Evolutionary conservation across 768 basidiomycete species (phyloP).

Genomic region (Podaxis sp.): DNA sequence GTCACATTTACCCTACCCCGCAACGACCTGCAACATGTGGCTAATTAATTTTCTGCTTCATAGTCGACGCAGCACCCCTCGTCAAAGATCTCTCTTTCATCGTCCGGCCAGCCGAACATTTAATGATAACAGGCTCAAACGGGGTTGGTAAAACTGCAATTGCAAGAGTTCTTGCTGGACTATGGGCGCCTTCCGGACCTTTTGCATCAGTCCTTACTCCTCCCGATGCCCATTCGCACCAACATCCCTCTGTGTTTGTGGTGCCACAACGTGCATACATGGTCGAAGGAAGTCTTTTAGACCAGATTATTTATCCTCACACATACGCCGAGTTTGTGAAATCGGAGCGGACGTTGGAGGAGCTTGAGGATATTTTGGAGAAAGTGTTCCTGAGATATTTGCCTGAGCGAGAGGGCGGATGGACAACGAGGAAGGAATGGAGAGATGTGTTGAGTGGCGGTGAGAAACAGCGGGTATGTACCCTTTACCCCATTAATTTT

Average conservation of each 20-base stretch:
- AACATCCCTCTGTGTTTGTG: slow-evolving; percentile 64
- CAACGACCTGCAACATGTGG: neutral
- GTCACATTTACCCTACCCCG: neutral
- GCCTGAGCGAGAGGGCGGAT: slow-evolving; percentile 84
- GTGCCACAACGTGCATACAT: slow-evolving; percentile 94
- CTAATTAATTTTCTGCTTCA: neutral
- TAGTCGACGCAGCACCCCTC: slow-evolving; percentile 32
- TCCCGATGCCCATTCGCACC: slow-evolving; percentile 22
- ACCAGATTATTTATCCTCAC: slow-evolving; percentile 94
- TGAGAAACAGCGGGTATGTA: slow-evolving; percentile 77
- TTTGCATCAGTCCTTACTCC: slow-evolving; percentile 17
- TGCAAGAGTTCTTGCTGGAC: slow-evolving; percentile 81
- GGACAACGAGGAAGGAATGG: slow-evolving; percentile 91
- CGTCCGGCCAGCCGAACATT: slow-evolving; percentile 71
- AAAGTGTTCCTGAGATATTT: slow-evolving; percentile 83
- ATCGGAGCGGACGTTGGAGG: slow-evolving; percentile 56
- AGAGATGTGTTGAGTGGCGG: slow-evolving; percentile 93
- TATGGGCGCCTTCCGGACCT: slow-evolving; percentile 70
- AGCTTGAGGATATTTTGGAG: slow-evolving; percentile 73
- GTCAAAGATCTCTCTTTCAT: slow-evolving; percentile 65
- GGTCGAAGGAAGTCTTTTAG: slow-evolving; percentile 79
- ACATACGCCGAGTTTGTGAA: slow-evolving; percentile 69
- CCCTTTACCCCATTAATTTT: neutral
- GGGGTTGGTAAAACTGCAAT: slow-evolving; percentile 91
- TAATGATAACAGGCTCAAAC: slow-evolving; percentile 92